Evolutionary conservation across 768 basidiomycete species (phyloP), one percentile per base, ranked within the genome.

Genomic region (Tulasnella sp.): DNA sequence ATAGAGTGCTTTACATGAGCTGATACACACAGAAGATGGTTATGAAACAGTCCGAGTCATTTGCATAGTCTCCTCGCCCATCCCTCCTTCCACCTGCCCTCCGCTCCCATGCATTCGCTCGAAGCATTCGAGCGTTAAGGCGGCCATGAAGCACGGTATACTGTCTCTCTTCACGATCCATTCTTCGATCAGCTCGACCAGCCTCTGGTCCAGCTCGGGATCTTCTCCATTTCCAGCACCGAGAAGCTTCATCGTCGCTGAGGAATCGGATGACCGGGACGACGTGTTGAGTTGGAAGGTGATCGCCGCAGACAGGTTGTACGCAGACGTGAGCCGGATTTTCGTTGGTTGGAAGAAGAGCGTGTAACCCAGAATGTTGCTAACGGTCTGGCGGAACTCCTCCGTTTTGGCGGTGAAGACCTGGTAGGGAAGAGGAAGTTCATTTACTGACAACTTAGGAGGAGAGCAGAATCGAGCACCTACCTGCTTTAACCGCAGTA

Each of bases 271-370:
- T 10, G 79, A 34, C 1, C 48, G 38, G n/a, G 80, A 80, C 3
- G 71, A 71, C 19, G 44, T 74, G 46, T 79, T 79, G 34, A 79
- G 42, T 58, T 82, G 80, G 84, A 99, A 95, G 39, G 96, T 93
- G 83, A 98, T 97, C 73, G 93, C 92, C 38, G 95, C 93, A 76
- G 89, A 89, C 9, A 94, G 89, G 81, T 98, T 96, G 86, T 93
- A 98, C 82, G 94, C 89, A 24, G 93, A 94, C 6, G 96, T 97
- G 80, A 98, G 91, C 31, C 94, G 89, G 74, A 98, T 92, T 82
- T 95, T 91, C 0, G 96, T 97, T 75, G 95, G 95, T 24, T 93
- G 94, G 83, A 98, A 98, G 1, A 93, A 92, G n/a, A n/a, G n/a
- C 83, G 97, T 95, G 84, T 96, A 92, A 8, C 97, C 97, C 0